Conservation (phyloP, 208 protist genomes). For the Trichomonas gallinae region DNA sequence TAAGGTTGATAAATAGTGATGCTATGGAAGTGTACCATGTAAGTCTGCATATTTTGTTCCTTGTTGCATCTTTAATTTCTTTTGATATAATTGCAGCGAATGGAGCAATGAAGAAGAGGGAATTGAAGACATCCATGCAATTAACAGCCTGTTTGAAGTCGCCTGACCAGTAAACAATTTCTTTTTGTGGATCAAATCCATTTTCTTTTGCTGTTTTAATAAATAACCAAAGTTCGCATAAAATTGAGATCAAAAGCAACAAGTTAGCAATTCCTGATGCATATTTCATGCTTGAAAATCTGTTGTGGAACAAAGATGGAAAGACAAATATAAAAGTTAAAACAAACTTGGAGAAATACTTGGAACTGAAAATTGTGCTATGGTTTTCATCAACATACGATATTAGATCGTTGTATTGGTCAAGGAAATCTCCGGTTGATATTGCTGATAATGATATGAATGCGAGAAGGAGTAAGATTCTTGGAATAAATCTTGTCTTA, state of each 20-base stretch:
- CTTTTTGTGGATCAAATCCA: neutral
- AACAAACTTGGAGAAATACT: neutral
- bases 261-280: neutral
- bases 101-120: neutral
- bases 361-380: neutral
- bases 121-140: neutral
- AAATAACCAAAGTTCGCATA: neutral
- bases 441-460: neutral
- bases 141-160: neutral
- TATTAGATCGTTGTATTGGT: neutral
- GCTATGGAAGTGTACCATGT: neutral
- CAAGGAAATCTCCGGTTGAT: neutral
- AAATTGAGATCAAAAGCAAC: neutral
- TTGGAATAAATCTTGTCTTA: neutral
- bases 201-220: neutral
- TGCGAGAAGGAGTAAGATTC: neutral
- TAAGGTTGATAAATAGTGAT: neutral
- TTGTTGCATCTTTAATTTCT: neutral
- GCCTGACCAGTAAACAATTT: neutral
- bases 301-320: neutral
- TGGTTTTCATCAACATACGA: neutral
- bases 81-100: neutral
- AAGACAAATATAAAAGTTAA: neutral
- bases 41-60: neutral
- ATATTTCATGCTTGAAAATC: neutral